Percentiles rank a stretch among this genome's conserved stretches.
These are phyloP conservation scores for Didymella segeticola DNA, from an alignment of 2,329 filamentous ascomycete species.

Conservation along the genomic window DNA sequence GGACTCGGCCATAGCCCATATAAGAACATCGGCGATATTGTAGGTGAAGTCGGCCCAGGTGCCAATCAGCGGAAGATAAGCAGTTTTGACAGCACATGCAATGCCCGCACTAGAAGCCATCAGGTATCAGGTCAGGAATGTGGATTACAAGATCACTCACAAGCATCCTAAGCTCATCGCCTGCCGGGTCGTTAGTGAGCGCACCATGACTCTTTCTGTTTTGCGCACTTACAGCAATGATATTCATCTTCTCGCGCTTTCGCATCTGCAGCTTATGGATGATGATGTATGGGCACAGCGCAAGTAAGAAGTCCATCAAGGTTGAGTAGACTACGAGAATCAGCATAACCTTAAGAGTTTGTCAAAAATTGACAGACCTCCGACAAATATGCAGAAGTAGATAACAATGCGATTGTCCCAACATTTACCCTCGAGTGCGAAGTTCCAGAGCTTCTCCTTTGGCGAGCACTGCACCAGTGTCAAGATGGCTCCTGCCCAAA, in stretches of 20 bases:
- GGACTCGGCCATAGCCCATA: slow-evolving; percentile 38
- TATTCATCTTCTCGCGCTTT: slow-evolving; percentile 34
- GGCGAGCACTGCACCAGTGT: slow-evolving; percentile 18
- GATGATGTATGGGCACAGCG: slow-evolving; percentile 34
- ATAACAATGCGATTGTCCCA: slow-evolving; percentile 14
- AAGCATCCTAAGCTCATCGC: slow-evolving; percentile 40
- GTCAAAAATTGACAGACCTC: background rate
- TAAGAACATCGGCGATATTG: slow-evolving; percentile 12
- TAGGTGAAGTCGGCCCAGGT: slow-evolving; percentile 28
- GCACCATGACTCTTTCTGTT: no score
- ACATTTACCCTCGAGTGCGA: slow-evolving; percentile 11
- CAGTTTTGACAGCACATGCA: background rate
- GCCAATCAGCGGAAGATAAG: slow-evolving; percentile 27
- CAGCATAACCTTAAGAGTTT: background rate
- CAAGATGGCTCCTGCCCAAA: slow-evolving; percentile 14
- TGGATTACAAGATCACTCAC: slow-evolving; percentile 15
- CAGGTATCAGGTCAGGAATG: no score
- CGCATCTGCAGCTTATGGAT: slow-evolving; percentile 38
- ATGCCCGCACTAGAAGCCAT: background rate
- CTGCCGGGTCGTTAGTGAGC: no score
- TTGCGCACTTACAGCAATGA: no score
- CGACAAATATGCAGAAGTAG: slow-evolving; percentile 19
- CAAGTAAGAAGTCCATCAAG: slow-evolving; percentile 37
- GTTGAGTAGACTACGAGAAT: slow-evolving; percentile 11
- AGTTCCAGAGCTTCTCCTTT: slow-evolving; percentile 20